Evolutionary conservation across 441 rosid genomes (phyloP), one percentile per base, ranked within the genome.

Genomic region (Adansonia gregorii): DNA sequence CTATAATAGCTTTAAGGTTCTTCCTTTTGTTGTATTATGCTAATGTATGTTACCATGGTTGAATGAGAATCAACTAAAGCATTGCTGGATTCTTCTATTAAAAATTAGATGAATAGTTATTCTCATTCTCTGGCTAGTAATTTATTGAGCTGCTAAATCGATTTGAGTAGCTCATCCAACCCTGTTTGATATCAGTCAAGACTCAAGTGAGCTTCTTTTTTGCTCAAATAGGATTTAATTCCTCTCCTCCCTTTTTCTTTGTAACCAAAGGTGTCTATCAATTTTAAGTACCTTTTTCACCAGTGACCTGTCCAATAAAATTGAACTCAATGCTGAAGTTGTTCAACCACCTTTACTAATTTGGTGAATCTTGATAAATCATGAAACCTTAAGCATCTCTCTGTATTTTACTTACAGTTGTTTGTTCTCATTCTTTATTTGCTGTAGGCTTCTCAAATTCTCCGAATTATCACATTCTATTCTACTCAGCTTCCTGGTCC

Each of bases 401-500:
- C 4, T 61, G 6, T 63, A 2, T 74, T 55, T 67, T 14, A 19
- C 49, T 76, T 74, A 56, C 24, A 3, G n/a, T 27, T 54, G 20
- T 54, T 27, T 72, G 8, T 73, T 39, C 3, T 67, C 14, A 54
- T 46, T 60, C 4, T 60, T 61, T 56, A 76, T 72, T 75, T 67
- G 54, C 64, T 78, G 81, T 88, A 97, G 98, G 93, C 91, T 80
- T 94, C 88, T 76, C 99, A 97, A 79, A 14, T 78, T 80, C 98
- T 97, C 78, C 95, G 99, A 46, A 83, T 97, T 70, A 77, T 97
- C 64, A 90, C 99, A 51, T 97, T 97, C 86, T 97, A 94, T 82
- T 90, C 98, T 2, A 97, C 99, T 20, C 98, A 92, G 87, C 98
- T 97, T 85, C 99, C 99, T 10, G 98, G 98, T 75, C 99, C 99